phyloP scores from a whole-genome alignment of 805 yeast species.

The Candida maesae region DNA sequence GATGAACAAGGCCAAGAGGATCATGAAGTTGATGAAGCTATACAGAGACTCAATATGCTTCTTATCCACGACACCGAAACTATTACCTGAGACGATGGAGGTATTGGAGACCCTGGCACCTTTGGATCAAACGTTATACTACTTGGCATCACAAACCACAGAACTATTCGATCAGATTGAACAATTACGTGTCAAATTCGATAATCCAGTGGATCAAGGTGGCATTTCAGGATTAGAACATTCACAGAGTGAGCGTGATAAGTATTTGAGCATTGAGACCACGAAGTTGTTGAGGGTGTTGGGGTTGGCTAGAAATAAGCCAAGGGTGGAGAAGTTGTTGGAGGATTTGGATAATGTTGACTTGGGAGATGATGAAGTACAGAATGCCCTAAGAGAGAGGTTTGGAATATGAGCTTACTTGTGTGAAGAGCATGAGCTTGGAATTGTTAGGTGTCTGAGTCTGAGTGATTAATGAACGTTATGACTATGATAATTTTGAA shows the following conservation, averaged over 20 bases:
- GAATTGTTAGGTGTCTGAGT: slow-evolving; percentile 4
- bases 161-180: slow-evolving; percentile 22
- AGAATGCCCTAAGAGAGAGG: slow-evolving; percentile 17
- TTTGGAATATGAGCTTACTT: slow-evolving; percentile 19
- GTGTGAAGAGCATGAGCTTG: neutral
- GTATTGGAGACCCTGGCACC: slow-evolving; percentile 39
- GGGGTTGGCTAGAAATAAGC: slow-evolving; percentile 22
- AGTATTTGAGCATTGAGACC: slow-evolving; percentile 38
- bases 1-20: slow-evolving; percentile 34
- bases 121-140: slow-evolving; percentile 43
- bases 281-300: slow-evolving; percentile 28
- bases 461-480: too few species aligned
- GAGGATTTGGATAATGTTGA: slow-evolving; percentile 22
- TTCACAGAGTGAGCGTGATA: slow-evolving; percentile 34
- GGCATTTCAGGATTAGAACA: slow-evolving; percentile 19
- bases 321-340: slow-evolving; percentile 21
- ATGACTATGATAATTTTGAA: too few species aligned
- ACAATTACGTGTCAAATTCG: slow-evolving; percentile 7
- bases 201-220: slow-evolving; percentile 9
- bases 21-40: slow-evolving; percentile 32
- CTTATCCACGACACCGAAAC: slow-evolving; percentile 14
- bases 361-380: slow-evolving; percentile 17
- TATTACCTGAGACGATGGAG: slow-evolving; percentile 9
- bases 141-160: slow-evolving; percentile 40
- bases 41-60: slow-evolving; percentile 32